Evolutionary conservation across 495 filamentous ascomycete genomes (phyloP), one percentile per base, ranked within the genome.

Genomic region (Corynascus novoguineensis): DNA sequence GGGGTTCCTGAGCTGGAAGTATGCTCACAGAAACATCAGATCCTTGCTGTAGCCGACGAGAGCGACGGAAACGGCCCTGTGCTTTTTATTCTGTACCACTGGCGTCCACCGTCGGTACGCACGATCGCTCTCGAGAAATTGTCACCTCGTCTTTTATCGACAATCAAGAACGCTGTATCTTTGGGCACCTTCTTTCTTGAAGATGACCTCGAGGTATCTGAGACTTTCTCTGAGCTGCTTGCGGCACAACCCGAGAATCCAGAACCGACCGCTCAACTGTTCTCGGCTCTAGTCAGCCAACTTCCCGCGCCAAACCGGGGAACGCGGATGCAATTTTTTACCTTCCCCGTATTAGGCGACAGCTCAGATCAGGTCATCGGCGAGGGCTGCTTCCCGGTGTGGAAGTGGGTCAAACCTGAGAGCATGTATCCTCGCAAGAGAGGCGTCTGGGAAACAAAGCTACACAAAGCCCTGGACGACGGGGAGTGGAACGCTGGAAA

Each of bases 331-430:
- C 44, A 8, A 6, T 47, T 47, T n/a, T 47, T 47, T 6, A 8
- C 44, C 4, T 47, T 47, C 15, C 24, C 24, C 4, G 5, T 47
- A 8, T 29, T 29, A 5, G 29, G 25, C 25, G 25, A 47, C 5
- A 17, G n/a, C 22, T n/a, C 25, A 8, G 2, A 5, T 1, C 1
- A 27, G 4, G 25, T 47, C 15, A 0, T 27, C 7, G 44, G 44
- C 25, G 14, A 47, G 3, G 44, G 44, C 5, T 15, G n/a, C 1
- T 46, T 15, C 9, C 42, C 22, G 0, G 25, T 29, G 14, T 47
- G 44, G 44, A 47, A 47, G 44, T 47, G 44, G 44, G 44, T 15
- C 14, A 47, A 47, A 27, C 44, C 24, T 1, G 44, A 47, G 15
- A 47, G 44, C 14, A 29, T 5, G 1, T 47, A 47, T n/a, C 25